phyloP scores from a whole-genome alignment of 495 filamentous ascomycete genomes.

The Neurospora terricola region DNA sequence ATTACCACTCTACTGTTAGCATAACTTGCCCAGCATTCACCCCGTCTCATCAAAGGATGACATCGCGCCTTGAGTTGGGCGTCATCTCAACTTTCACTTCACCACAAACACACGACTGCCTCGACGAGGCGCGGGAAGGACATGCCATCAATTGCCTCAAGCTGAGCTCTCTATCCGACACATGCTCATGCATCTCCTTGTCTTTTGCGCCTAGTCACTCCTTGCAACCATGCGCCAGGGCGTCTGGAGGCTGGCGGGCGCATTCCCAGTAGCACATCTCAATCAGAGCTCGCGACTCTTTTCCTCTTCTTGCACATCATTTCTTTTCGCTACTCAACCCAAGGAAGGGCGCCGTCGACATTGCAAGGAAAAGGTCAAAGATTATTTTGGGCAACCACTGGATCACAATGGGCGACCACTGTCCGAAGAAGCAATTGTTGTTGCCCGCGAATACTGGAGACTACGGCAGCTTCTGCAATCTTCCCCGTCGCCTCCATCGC shows the following conservation, averaged over 20 bases:
- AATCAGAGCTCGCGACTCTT: background rate
- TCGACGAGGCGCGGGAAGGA: background rate
- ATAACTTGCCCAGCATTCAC: background rate
- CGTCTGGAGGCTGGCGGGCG: background rate
- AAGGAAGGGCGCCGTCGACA: background rate
- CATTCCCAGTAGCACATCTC: background rate
- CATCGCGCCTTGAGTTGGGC: background rate
- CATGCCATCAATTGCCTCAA: background rate
- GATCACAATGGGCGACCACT: conserved; percentile 1
- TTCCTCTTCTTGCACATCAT: background rate
- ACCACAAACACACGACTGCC: background rate
- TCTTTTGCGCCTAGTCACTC: background rate
- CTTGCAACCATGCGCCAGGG: background rate
- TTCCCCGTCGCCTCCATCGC: background rate
- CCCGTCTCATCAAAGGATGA: background rate
- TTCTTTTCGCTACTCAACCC: too few species aligned
- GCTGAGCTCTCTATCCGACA: background rate
- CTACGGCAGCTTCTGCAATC: background rate
- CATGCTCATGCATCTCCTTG: too few species aligned
- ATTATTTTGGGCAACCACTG: background rate
- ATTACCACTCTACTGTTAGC: background rate
- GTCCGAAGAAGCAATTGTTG: background rate
- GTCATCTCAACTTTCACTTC: background rate
- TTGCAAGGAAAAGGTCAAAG: background rate
- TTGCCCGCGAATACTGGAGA: conserved; percentile 3